Conservation (phyloP, 2,329 filamentous ascomycete genomes). For the Exophiala calicioides region DNA sequence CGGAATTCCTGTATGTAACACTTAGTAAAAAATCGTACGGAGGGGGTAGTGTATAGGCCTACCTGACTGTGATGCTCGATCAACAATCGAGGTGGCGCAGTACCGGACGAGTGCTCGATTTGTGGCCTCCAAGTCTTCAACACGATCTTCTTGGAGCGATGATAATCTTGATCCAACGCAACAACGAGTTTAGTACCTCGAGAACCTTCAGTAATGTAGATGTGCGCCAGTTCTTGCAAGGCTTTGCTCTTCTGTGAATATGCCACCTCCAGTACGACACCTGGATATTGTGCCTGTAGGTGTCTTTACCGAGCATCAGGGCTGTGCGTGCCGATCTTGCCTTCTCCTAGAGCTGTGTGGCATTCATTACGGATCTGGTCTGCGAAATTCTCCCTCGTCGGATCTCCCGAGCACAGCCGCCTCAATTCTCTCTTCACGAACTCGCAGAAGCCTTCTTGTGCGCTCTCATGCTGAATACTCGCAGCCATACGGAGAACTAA, state of each 20-base stretch:
- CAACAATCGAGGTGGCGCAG: slow-evolving; percentile 1
- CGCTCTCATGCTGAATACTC: neutral
- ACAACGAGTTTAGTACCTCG: neutral
- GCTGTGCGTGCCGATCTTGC: slow-evolving; percentile 2
- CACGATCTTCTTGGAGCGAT: slow-evolving; percentile 2
- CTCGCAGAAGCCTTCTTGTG: slow-evolving; percentile 1
- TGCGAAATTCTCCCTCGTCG: too few relatives aligned
- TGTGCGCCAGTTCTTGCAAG: neutral
- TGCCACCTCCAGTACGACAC: slow-evolving; percentile 6
- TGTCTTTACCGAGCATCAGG: slow-evolving; percentile 3
- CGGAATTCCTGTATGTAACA: neutral
- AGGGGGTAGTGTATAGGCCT: neutral
- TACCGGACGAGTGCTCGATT: neutral
- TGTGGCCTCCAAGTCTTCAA: slow-evolving; percentile 1
- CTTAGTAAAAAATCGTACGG: neutral
- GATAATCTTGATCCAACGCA: slow-evolving; percentile 4
- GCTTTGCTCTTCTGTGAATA: slow-evolving; percentile 6
- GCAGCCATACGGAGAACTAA: slow-evolving; percentile 1
- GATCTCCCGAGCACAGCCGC: slow-evolving; percentile 1
- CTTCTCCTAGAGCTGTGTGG: neutral
- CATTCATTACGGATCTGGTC: neutral
- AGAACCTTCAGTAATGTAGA: slow-evolving; percentile 2
- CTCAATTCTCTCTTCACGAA: neutral
- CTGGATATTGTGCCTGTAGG: neutral
- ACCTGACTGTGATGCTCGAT: slow-evolving; percentile 5